These are phyloP conservation scores for Hericium rajendrae DNA, from an alignment of 768 basidiomycete species.

Conservation along the genomic window DNA sequence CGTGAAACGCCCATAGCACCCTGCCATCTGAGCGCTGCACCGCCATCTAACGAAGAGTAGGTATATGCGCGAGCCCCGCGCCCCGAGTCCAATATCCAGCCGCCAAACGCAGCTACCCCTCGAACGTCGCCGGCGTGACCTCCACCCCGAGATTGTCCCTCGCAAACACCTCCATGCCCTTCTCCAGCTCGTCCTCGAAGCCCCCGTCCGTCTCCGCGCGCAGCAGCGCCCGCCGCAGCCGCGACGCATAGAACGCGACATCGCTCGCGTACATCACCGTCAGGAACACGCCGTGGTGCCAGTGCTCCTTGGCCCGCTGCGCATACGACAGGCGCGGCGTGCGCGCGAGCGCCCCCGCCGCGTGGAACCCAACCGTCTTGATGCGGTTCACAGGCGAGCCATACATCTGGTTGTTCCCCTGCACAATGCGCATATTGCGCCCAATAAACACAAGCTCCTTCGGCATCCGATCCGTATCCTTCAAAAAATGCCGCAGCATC, in stretches of 20 bases:
- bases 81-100: too few relatives aligned
- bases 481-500: conserved; percentile 54
- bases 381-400: conserved; percentile 86
- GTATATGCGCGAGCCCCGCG: too few relatives aligned
- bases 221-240: conserved; percentile 26
- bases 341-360: conserved; percentile 54
- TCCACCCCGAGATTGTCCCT: conserved; percentile 74
- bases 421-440: conserved; percentile 60
- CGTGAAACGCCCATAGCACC: too few relatives aligned
- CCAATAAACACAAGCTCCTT: conserved; percentile 67
- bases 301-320: conserved; percentile 41
- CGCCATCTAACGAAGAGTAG: too few relatives aligned
- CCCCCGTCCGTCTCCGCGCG: conserved; percentile 35
- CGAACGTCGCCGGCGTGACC: conserved; percentile 25
- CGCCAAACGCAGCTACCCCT: background rate
- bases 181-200: conserved; percentile 80
- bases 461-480: conserved; percentile 71
- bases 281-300: conserved; percentile 53
- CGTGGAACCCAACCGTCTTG: conserved; percentile 82
- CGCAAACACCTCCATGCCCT: conserved; percentile 64
- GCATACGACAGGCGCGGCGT: conserved; percentile 31
- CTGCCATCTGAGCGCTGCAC: too few relatives aligned
- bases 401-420: conserved; percentile 68
- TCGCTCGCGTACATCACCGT: conserved; percentile 61
- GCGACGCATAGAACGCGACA: conserved; percentile 49